These are phyloP conservation scores for Vinca minor DNA, from an alignment of 257 asterid genomes.

Conservation along the genomic window DNA sequence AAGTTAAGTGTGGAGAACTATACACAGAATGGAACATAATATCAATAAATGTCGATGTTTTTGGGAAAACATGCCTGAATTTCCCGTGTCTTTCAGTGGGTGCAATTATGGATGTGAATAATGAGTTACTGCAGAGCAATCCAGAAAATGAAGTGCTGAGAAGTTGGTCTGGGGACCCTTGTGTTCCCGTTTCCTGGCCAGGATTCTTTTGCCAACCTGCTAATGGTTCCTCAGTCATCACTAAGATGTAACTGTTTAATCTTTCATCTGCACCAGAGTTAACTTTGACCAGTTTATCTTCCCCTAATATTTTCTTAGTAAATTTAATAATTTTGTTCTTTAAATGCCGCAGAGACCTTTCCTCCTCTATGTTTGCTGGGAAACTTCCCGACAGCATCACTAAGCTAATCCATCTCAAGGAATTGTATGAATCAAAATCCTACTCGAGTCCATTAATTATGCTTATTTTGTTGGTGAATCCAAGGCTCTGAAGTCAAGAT, in stretches of 20 bases:
- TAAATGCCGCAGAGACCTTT: constrained; percentile 37
- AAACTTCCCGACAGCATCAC: constrained; percentile 50
- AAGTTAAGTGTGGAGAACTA: constrained; percentile 1
- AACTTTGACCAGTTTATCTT: not conserved
- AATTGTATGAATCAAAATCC: constrained; percentile 36
- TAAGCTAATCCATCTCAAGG: constrained; percentile 43
- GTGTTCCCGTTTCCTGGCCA: constrained; percentile 61
- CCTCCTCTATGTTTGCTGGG: constrained; percentile 35
- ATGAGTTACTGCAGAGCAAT: constrained; percentile 41
- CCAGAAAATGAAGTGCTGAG: constrained; percentile 34
- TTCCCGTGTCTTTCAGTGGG: constrained; percentile 26
- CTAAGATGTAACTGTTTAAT: constrained; percentile 37
- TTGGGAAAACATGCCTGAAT: constrained; percentile 4
- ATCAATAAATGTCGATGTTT: not conserved
- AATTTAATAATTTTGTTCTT: not conserved
- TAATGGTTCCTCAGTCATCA: constrained; percentile 33
- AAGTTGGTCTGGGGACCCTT: constrained; percentile 68
- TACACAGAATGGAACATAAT: not conserved
- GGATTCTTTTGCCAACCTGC: constrained; percentile 44
- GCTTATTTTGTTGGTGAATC: not conserved
- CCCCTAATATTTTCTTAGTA: not conserved
- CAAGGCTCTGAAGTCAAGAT: not conserved
- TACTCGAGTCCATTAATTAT: not conserved
- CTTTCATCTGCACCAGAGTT: not conserved
- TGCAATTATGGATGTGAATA: constrained; percentile 42